Evolutionary conservation across 2,329 filamentous ascomycete genomes (phyloP).

Genomic region (Xylariales sp.): DNA sequence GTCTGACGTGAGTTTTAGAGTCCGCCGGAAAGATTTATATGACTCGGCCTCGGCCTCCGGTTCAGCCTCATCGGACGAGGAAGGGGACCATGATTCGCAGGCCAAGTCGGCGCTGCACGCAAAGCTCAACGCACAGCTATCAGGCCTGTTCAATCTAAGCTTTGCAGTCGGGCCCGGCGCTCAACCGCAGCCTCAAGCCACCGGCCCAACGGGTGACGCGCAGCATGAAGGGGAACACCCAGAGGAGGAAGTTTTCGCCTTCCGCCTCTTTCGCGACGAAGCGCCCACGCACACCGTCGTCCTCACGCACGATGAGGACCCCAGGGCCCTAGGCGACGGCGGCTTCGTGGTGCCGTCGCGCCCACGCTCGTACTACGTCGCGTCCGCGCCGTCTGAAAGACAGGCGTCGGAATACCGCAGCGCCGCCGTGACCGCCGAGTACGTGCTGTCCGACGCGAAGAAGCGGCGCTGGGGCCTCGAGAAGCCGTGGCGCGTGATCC

Average conservation of each 20-base stretch:
- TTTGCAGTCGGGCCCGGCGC: constrained; percentile 37
- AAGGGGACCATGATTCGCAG: constrained; percentile 46
- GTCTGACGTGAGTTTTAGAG: constrained; percentile 52
- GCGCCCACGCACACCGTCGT: constrained; percentile 62
- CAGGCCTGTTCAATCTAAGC: constrained; percentile 58
- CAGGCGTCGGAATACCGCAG: constrained; percentile 55
- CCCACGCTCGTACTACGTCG: constrained; percentile 63
- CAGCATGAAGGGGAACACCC: constrained; percentile 34
- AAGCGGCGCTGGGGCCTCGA: constrained; percentile 67
- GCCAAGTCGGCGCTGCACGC: constrained; percentile 56
- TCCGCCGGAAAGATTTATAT: constrained; percentile 66
- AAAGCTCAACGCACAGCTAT: constrained; percentile 61
- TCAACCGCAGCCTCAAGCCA: constrained; percentile 31
- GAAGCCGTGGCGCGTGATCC: constrained; percentile 68
- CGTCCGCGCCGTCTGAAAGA: constrained; percentile 52
- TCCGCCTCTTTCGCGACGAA: constrained; percentile 67
- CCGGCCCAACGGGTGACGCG: constrained; percentile 34
- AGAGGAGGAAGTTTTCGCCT: constrained; percentile 62
- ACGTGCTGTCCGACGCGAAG: constrained; percentile 59
- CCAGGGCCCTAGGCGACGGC: constrained; percentile 52
- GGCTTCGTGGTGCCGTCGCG: constrained; percentile 55
- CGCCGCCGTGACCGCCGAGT: constrained; percentile 65
- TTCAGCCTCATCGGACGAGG: constrained; percentile 44
- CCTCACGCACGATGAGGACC: constrained; percentile 57
- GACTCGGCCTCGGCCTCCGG: constrained; percentile 48